These are phyloP conservation scores for Tetrahymena thermophila DNA, from an alignment of 73 alveolate species.

Conservation along the genomic window DNA sequence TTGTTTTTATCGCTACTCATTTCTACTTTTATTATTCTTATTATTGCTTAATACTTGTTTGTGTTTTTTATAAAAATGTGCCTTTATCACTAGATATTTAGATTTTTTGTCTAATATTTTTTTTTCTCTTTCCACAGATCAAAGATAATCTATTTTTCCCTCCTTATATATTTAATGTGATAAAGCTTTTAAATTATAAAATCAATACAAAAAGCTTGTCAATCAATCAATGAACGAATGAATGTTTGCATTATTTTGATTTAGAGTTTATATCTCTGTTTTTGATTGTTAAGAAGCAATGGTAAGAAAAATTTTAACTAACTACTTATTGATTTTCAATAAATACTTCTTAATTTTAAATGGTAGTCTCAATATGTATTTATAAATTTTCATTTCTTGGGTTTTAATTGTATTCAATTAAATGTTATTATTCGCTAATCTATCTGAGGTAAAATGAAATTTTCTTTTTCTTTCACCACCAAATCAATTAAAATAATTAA, in stretches of 20 bases:
- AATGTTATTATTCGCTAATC: background rate
- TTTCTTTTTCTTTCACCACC: background rate
- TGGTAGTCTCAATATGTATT: background rate
- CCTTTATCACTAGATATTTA: background rate
- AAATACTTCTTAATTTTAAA: background rate
- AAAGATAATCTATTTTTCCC: background rate
- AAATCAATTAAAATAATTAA: too few relatives aligned
- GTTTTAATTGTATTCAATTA: too few relatives aligned
- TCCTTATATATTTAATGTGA: background rate
- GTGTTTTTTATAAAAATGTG: background rate
- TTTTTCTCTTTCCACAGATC: background rate
- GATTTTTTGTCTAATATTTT: background rate
- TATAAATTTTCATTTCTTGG: background rate
- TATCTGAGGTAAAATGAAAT: background rate
- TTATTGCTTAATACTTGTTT: background rate
- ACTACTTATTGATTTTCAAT: background rate
- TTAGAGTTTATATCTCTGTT: background rate
- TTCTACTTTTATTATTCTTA: background rate
- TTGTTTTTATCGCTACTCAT: background rate
- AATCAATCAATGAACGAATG: background rate
- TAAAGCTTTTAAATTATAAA: too few relatives aligned
- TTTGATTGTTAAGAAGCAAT: background rate
- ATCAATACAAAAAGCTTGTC: background rate
- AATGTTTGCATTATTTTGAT: background rate
- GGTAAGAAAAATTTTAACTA: background rate